Conservation (phyloP, 495 filamentous ascomycete genomes). For the Beverwykella pulmonaria region DNA sequence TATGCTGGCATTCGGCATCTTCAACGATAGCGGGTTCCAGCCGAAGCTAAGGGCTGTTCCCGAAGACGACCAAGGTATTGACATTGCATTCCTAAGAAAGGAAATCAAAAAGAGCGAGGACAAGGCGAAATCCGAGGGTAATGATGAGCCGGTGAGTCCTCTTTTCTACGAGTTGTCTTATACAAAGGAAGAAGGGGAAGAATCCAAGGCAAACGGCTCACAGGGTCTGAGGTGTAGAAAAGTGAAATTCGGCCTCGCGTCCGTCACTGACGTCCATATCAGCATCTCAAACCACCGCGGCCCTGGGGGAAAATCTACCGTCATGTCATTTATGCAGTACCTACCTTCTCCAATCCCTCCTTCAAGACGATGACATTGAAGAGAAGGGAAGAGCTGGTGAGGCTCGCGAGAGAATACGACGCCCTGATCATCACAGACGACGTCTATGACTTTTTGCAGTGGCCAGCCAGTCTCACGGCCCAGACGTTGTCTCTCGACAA, state of each 20-base stretch:
- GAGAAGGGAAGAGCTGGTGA: slow-evolving; percentile 63
- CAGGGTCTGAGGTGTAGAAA: too few relatives aligned
- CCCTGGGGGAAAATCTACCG: slow-evolving; percentile 68
- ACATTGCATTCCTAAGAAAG: slow-evolving; percentile 60
- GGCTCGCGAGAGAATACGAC: slow-evolving; percentile 70
- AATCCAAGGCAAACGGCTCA: too few relatives aligned
- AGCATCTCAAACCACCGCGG: slow-evolving; percentile 30
- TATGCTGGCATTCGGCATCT: slow-evolving; percentile 73
- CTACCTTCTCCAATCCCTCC: slow-evolving; percentile 82
- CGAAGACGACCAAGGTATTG: slow-evolving; percentile 74
- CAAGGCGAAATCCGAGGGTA: slow-evolving; percentile 39
- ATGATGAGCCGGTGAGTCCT: slow-evolving; percentile 37
- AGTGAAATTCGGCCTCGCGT: too few relatives aligned
- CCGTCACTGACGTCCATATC: slow-evolving; percentile 4
- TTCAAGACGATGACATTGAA: slow-evolving; percentile 69
- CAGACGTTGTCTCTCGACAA: slow-evolving; percentile 39
- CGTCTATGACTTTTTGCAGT: slow-evolving; percentile 87
- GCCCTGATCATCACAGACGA: slow-evolving; percentile 83
- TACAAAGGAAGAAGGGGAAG: too few relatives aligned
- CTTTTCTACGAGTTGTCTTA: background rate
- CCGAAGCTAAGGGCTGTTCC: slow-evolving; percentile 64
- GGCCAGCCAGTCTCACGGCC: slow-evolving; percentile 52
- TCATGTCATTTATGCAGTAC: slow-evolving; percentile 81
- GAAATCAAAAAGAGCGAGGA: slow-evolving; percentile 52
- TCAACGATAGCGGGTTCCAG: slow-evolving; percentile 74